Percentiles rank a stretch among this genome's conserved stretches.
Conservation (phyloP, 805 yeast species). For the Wickerhamiella nectarea region DNA sequence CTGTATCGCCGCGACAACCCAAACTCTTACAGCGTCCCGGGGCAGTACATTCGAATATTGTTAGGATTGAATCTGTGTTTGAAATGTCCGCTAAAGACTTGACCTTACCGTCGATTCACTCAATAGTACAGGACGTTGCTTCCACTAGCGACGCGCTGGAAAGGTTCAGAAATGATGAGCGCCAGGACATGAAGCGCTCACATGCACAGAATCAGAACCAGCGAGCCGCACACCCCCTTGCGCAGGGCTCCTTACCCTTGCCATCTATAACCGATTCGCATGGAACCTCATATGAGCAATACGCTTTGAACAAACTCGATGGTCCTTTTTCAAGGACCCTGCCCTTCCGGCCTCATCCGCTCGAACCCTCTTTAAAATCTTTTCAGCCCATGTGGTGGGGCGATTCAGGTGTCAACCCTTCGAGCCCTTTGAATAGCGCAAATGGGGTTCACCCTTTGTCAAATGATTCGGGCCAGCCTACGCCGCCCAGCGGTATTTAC, state of each 20-base stretch:
- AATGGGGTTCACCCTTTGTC: no score
- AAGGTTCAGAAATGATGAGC: neutral
- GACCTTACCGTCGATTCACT: conserved; percentile 17
- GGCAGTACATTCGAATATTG: no score
- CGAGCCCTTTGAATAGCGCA: neutral
- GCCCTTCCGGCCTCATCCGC: neutral
- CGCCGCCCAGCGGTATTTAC: neutral
- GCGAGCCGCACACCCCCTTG: neutral
- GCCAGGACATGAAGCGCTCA: neutral
- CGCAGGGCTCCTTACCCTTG: neutral
- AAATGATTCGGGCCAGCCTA: no score
- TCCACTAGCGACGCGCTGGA: conserved; percentile 15
- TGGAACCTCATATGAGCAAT: neutral
- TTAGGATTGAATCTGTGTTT: neutral
- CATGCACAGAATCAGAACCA: neutral
- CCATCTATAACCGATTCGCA: neutral
- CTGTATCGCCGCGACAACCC: no score
- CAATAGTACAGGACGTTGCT: conserved; percentile 17
- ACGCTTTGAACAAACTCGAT: neutral
- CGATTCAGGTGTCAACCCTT: neutral
- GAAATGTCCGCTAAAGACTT: conserved; percentile 2
- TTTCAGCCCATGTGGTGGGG: neutral
- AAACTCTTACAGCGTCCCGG: no score
- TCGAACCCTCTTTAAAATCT: neutral
- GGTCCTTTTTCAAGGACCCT: neutral